Percentiles rank a stretch among this genome's conserved stretches.
phyloP scores from a whole-genome alignment of 169 alveolate genomes.

The Babesia sp. region DNA sequence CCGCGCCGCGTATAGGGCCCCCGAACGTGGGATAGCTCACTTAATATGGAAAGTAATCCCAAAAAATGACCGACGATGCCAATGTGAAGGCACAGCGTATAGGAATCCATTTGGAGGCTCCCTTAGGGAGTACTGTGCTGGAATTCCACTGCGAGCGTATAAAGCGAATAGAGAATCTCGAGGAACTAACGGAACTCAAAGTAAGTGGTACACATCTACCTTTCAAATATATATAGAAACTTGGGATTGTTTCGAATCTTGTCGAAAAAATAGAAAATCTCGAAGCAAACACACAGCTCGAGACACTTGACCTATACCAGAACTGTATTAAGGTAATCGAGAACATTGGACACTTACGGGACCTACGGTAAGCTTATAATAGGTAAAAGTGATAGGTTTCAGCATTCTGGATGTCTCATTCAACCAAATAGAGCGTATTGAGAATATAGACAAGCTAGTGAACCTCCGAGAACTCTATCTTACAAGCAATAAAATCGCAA shows the following conservation, averaged over 20 bases:
- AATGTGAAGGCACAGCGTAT: slow-evolving; percentile 37
- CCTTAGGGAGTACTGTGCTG: slow-evolving; percentile 9
- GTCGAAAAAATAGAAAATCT: slow-evolving; percentile 78
- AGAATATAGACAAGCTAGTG: slow-evolving; percentile 67
- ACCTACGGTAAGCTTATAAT: slow-evolving; percentile 67
- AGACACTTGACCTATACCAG: slow-evolving; percentile 81
- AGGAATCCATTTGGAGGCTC: slow-evolving; percentile 47
- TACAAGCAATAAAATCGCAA: slow-evolving; percentile 78
- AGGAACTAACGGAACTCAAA: slow-evolving; percentile 53
- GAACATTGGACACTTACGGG: slow-evolving; percentile 70
- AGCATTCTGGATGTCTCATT: slow-evolving; percentile 78
- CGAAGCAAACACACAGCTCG: slow-evolving; percentile 66
- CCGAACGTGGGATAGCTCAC: neutral
- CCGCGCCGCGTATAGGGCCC: neutral
- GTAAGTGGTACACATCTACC: slow-evolving; percentile 25
- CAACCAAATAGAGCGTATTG: slow-evolving; percentile 74
- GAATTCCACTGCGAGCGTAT: slow-evolving; percentile 66
- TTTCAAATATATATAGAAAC: slow-evolving; percentile 45
- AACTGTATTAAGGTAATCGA: slow-evolving; percentile 75
- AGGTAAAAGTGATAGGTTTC: neutral
- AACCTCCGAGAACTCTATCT: slow-evolving; percentile 82
- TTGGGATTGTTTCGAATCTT: slow-evolving; percentile 77
- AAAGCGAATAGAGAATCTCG: slow-evolving; percentile 73
- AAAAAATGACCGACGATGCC: slow-evolving; percentile 50
- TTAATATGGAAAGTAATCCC: neutral